Conservation (phyloP, 805 yeast species). For the Priceomyces melissophilus region DNA sequence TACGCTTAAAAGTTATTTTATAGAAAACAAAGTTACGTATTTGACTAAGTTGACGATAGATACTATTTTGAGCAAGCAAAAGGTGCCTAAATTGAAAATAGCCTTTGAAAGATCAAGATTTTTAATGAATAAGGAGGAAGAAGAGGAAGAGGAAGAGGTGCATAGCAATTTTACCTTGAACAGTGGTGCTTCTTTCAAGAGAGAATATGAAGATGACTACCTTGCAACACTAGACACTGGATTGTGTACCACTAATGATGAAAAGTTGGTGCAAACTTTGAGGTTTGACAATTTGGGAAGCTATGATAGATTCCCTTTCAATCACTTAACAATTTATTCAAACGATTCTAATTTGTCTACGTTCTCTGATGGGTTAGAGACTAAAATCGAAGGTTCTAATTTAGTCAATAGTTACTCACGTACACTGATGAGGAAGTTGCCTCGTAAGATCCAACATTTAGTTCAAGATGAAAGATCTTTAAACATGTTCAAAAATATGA, state of each 20-base stretch:
- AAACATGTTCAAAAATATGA: slow-evolving; percentile 30
- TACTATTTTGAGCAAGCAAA: slow-evolving; percentile 21
- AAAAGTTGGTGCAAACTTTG: slow-evolving; percentile 6
- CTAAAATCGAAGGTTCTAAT: slow-evolving; percentile 25
- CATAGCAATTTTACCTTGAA: slow-evolving; percentile 3
- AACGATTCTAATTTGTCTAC: slow-evolving; percentile 38
- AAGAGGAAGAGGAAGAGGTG: slow-evolving; percentile 9
- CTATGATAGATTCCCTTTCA: slow-evolving; percentile 31
- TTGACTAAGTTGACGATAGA: slow-evolving; percentile 30
- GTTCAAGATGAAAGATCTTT: slow-evolving; percentile 26
- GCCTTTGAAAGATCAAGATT: slow-evolving; percentile 28
- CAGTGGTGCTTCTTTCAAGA: slow-evolving; percentile 10
- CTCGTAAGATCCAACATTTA: slow-evolving; percentile 33
- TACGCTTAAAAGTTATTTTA: slow-evolving; percentile 16
- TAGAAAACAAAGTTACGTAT: slow-evolving; percentile 10
- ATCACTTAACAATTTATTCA: slow-evolving; percentile 27
- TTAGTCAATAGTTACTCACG: slow-evolving; percentile 20
- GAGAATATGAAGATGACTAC: slow-evolving; percentile 28
- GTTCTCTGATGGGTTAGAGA: slow-evolving; percentile 26
- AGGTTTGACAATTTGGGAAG: slow-evolving; percentile 11
- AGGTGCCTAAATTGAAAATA: slow-evolving; percentile 27
- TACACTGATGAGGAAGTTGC: slow-evolving; percentile 25
- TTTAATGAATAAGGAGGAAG: slow-evolving; percentile 23
- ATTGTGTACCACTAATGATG: slow-evolving; percentile 28
- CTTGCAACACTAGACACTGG: slow-evolving; percentile 30